Conservation (phyloP, 2,329 filamentous ascomycete species). For the Zymoseptoria brevis region DNA sequence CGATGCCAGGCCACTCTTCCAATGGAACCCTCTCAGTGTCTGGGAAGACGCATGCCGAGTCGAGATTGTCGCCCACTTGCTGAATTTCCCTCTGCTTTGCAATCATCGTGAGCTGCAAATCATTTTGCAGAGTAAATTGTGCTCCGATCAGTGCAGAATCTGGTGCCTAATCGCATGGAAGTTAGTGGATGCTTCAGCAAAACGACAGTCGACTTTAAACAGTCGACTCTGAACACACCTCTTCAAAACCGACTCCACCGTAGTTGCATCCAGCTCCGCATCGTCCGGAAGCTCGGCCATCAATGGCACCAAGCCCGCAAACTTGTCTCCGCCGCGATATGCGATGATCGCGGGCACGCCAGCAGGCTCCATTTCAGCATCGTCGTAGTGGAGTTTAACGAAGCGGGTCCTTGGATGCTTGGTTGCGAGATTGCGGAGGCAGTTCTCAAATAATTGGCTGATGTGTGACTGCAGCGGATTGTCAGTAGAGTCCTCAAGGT, state of each 20-base stretch:
- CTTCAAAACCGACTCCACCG: constrained; percentile 51
- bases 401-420: constrained; percentile 69
- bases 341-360: constrained; percentile 81
- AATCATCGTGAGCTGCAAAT: not conserved
- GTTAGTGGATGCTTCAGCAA: not conserved
- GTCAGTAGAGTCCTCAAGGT: constrained; percentile 7
- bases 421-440: constrained; percentile 65
- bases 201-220: not conserved
- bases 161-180: constrained; percentile 2
- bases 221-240: constrained; percentile 30
- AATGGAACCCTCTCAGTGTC: not conserved
- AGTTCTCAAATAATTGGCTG: constrained; percentile 69
- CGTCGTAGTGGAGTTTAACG: constrained; percentile 80
- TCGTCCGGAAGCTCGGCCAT: constrained; percentile 72
- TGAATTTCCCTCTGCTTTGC: not conserved
- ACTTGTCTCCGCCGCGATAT: constrained; percentile 83
- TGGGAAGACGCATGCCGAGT: not conserved
- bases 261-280: constrained; percentile 43
- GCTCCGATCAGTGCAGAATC: constrained; percentile 3
- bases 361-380: constrained; percentile 88
- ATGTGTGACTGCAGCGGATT: constrained; percentile 58
- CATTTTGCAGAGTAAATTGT: not conserved
- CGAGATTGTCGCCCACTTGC: not conserved
- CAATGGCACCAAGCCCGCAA: constrained; percentile 81
- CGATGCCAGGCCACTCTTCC: not conserved